phyloP scores from a whole-genome alignment of 2,329 filamentous ascomycete species.

The Celoporthe dispersa region DNA sequence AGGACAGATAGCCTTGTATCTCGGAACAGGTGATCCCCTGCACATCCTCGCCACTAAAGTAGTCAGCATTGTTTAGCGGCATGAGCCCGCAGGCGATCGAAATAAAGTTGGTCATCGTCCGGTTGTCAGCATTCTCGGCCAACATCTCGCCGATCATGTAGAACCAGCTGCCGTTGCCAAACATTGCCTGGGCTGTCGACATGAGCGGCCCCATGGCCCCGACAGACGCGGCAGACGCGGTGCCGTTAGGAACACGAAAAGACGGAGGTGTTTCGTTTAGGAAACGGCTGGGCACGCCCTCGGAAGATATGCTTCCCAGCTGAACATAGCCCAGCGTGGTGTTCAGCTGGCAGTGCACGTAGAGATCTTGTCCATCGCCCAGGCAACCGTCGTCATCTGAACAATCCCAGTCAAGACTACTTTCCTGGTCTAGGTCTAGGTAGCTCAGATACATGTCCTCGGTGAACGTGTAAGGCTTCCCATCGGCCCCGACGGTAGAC shows the following conservation, averaged over 20 bases:
- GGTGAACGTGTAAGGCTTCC: conserved; percentile 17
- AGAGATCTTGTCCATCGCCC: not conserved
- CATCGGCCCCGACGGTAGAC: not conserved
- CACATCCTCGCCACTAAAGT: not conserved
- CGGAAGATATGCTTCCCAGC: conserved; percentile 6
- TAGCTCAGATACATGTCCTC: conserved; percentile 20
- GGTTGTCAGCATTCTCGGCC: not conserved
- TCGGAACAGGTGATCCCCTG: not conserved
- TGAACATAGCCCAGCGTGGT: conserved; percentile 16
- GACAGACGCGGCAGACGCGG: no score
- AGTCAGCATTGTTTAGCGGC: not conserved
- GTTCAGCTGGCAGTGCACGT: conserved; percentile 18
- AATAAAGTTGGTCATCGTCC: not conserved
- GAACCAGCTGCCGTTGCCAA: conserved; percentile 20
- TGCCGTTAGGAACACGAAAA: not conserved
- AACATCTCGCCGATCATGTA: not conserved
- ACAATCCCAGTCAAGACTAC: not conserved
- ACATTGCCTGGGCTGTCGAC: conserved; percentile 21
- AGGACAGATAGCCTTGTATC: not conserved
- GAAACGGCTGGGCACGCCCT: conserved; percentile 11
- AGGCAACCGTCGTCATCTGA: not conserved
- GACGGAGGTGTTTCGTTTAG: conserved; percentile 5
- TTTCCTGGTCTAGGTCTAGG: not conserved
- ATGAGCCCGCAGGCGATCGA: not conserved
- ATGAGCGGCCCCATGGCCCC: conserved; percentile 12